Conservation (phyloP, 768 basidiomycete species). For the Lactifluus volemus region DNA sequence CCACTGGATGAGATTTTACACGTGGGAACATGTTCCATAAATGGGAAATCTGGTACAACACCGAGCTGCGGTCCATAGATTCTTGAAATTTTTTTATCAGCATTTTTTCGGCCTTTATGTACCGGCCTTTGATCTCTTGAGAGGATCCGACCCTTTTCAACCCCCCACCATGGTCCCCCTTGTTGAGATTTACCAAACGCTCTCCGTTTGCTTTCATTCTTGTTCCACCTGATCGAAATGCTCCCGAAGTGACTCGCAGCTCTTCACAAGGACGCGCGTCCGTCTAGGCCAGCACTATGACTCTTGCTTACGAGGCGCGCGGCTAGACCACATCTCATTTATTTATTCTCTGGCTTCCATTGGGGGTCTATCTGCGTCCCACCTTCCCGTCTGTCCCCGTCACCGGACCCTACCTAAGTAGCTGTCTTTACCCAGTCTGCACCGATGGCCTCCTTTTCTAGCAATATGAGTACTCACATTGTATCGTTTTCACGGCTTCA, state of each 20-base stretch:
- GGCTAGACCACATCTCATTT: constrained; percentile 1
- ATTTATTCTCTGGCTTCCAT: constrained; percentile 8
- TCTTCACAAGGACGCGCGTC: constrained; percentile 1
- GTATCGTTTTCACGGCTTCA: not conserved
- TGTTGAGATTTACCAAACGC: not conserved
- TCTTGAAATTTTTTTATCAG: constrained; percentile 22
- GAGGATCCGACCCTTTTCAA: not conserved
- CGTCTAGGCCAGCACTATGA: not conserved
- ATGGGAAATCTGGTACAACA: constrained; percentile 9
- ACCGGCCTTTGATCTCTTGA: not conserved
- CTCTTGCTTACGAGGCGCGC: constrained; percentile 2
- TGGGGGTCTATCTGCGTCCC: not conserved
- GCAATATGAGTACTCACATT: not conserved
- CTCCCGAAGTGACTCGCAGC: not conserved
- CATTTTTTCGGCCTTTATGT: constrained; percentile 19
- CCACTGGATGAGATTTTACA: too few species aligned
- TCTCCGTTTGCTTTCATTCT: not conserved
- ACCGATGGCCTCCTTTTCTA: not conserved
- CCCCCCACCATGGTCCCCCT: constrained; percentile 7
- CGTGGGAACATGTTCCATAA: constrained; percentile 11
- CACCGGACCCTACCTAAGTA: not conserved
- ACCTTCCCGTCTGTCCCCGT: not conserved
- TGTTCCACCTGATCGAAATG: not conserved
- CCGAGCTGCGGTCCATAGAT: not conserved
- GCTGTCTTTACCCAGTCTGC: not conserved